Percentiles rank a stretch among this genome's conserved stretches.
These are phyloP conservation scores for Cladorrhinum sp. DNA, from an alignment of 2,329 filamentous ascomycete species.

Conservation along the genomic window DNA sequence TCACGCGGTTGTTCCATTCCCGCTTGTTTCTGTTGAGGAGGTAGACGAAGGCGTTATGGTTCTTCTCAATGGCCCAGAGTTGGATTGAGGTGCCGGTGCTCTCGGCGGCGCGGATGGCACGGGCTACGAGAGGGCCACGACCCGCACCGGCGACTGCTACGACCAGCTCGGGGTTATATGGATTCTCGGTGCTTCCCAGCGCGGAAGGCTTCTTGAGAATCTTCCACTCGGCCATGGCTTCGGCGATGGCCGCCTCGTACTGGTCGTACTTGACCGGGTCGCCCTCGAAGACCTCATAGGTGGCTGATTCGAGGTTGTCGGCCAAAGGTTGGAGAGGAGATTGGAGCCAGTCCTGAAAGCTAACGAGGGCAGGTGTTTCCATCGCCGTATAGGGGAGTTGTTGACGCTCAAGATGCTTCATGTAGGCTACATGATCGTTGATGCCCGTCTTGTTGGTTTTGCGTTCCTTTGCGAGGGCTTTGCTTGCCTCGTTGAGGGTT, in stretches of 20 bases:
- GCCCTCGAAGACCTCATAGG: conserved; percentile 97
- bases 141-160: conserved; percentile 92
- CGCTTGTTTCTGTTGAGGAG: conserved; percentile 80
- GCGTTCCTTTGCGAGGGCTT: conserved; percentile 37
- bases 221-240: conserved; percentile 79
- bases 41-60: conserved; percentile 94
- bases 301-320: conserved; percentile 94
- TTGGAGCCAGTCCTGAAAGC: conserved; percentile 90
- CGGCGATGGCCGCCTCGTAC: conserved; percentile 81
- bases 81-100: conserved; percentile 74
- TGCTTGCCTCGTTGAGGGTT: conserved; percentile 63
- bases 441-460: conserved; percentile 34
- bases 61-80: conserved; percentile 95
- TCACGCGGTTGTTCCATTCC: conserved; percentile 78
- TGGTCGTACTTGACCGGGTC: conserved; percentile 97
- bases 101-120: conserved; percentile 77
- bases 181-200: conserved; percentile 42
- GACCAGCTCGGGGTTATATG: conserved; percentile 50
- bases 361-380: conserved; percentile 51
- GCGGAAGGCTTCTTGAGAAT: conserved; percentile 70
- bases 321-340: conserved; percentile 91
- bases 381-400: conserved; percentile 61
- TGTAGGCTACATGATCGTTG: conserved; percentile 67
- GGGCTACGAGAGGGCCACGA: conserved; percentile 84
- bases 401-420: conserved; percentile 78